phyloP scores from a whole-genome alignment of 306 rosid species.

The Vachellia collinsii region DNA sequence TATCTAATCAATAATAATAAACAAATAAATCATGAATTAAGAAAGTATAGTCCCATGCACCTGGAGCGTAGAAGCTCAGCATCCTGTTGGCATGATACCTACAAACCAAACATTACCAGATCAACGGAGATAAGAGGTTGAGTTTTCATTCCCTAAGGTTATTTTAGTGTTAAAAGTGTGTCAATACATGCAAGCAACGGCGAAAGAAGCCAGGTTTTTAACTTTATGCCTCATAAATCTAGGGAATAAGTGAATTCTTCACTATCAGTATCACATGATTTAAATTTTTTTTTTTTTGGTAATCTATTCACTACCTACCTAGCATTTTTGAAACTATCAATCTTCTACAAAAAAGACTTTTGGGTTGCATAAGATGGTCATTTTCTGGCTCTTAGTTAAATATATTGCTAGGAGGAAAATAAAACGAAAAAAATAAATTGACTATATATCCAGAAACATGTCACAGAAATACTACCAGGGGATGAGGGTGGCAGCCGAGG shows the following conservation, averaged over 20 bases:
- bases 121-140: not conserved
- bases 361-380: not conserved
- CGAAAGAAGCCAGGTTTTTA: slow-evolving; percentile 12
- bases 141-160: not conserved
- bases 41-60: slow-evolving; percentile 43
- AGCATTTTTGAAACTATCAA: not conserved
- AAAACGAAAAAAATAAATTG: not conserved
- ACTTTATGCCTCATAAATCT: not conserved
- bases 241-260: not conserved
- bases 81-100: slow-evolving; percentile 98
- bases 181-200: not conserved
- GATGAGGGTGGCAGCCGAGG: slow-evolving; percentile 54
- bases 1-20: not conserved
- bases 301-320: not conserved
- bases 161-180: slow-evolving; percentile 1
- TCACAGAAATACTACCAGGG: slow-evolving; percentile 60
- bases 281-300: not conserved
- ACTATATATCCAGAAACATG: not conserved
- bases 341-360: not conserved
- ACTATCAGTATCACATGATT: not conserved
- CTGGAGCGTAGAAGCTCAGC: slow-evolving; percentile 99
- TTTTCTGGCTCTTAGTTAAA: not conserved
- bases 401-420: not conserved
- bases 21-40: slow-evolving; percentile 7
- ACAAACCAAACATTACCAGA: slow-evolving; percentile 9